Evolutionary conservation across 2,329 filamentous ascomycete genomes (phyloP).

Genomic region (Sarocladium kiliense): DNA sequence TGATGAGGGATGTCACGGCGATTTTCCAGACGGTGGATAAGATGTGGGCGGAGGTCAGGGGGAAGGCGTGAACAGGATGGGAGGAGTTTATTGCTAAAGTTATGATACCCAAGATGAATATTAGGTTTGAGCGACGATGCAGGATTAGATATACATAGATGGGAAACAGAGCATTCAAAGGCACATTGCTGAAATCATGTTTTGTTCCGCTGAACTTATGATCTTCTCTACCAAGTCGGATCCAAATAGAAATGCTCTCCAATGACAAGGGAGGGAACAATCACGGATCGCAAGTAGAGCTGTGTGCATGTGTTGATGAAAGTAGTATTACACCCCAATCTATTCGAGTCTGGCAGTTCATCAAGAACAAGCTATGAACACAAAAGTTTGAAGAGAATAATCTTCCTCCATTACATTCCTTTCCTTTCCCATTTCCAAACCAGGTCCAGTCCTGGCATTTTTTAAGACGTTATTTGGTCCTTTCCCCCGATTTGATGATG

Average conservation of each 20-base stretch:
- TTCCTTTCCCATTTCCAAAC: not conserved
- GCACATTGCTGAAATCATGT: too few relatives aligned
- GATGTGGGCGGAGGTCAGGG: conserved; percentile 64
- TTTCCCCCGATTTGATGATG: not conserved
- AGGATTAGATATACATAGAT: too few relatives aligned
- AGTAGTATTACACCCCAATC: not conserved
- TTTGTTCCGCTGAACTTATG: too few relatives aligned
- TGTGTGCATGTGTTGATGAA: not conserved
- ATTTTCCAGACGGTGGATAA: conserved; percentile 88
- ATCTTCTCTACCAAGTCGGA: not conserved
- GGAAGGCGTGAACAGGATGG: conserved; percentile 14
- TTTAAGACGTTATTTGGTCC: not conserved
- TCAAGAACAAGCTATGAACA: conserved; percentile 6
- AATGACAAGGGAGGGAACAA: too few relatives aligned
- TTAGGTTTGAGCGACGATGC: too few relatives aligned
- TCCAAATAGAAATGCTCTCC: too few relatives aligned
- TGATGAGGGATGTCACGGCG: conserved; percentile 76
- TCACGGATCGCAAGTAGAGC: not conserved
- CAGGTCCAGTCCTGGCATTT: not conserved
- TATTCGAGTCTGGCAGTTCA: not conserved
- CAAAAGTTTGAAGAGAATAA: not conserved
- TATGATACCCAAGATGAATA: not conserved
- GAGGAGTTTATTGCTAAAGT: not conserved
- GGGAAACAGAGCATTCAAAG: too few relatives aligned
- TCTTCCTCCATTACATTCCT: not conserved